Evolutionary conservation across 768 basidiomycete genomes (phyloP), one percentile per base, ranked within the genome.

Genomic region (Termitomyces sp.): DNA sequence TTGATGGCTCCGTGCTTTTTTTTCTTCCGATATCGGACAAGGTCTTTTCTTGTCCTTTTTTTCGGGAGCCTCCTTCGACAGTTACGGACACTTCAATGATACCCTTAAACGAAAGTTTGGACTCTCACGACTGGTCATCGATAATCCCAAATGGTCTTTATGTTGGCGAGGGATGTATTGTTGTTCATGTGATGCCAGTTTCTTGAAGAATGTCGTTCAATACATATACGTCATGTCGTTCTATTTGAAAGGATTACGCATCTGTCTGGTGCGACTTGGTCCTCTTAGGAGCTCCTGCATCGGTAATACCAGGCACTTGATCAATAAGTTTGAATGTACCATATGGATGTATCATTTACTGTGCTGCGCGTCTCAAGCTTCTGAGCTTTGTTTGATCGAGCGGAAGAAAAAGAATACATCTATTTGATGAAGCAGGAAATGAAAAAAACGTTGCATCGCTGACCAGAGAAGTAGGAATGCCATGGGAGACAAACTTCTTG

Each of bases 381-480:
- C 39, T 60, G 45, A 48, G 34, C 37, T 54, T 48, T 31, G n/a
- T 46, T 55, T 62, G 63, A 66, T 68, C 59, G 65, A 57, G 55
- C 54, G 39, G 26, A 28, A 51, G 50, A 49, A 33, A 26, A 49
- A 56, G 50, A 18, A 48, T 49, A 52, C 49, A 60, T 49, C 56
- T 51, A 44, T n/a, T n/a, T 42, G 49, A 28, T 44, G n/a, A 49
- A 52, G 26, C 9, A 62, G 59, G 68, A 72, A 68, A 80, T 80
- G 73, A 80, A 79, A 77, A 72, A 68, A 76, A 77, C 77, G 79
- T 75, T 78, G 77, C 71, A 70, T 54, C 39, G 57, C 55, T 61
- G 56, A 63, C 61, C 59, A 54, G 66, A 65, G 65, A 64, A 66
- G 41, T 67, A 63, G 64, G 66, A 41, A 63, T 58, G 64, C 62